Percentiles rank a stretch among this genome's conserved stretches.
Evolutionary conservation across 2,329 filamentous ascomycete species (phyloP).

Genomic region (Bipolaris zeicola): DNA sequence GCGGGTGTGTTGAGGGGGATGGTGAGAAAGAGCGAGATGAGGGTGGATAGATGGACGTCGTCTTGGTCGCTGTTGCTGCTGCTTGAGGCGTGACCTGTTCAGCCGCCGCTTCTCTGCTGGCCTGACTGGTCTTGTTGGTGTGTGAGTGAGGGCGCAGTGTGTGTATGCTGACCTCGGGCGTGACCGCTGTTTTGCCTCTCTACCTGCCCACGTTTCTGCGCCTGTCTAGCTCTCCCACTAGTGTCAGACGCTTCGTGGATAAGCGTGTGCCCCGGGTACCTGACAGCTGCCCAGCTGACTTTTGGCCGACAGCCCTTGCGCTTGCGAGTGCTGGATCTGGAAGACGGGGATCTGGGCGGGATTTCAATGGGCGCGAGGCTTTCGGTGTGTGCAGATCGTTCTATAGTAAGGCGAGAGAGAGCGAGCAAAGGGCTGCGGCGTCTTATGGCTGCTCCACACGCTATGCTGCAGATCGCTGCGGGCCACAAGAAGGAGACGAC

Average conservation of each 20-base stretch:
- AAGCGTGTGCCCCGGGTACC: constrained; percentile 19
- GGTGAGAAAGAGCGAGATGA: neutral
- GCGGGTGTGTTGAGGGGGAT: neutral
- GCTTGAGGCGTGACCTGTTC: constrained; percentile 19
- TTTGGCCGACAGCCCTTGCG: constrained; percentile 2
- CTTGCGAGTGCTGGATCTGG: neutral
- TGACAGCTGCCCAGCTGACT: constrained; percentile 17
- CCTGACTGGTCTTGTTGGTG: constrained; percentile 6
- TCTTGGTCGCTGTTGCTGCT: neutral
- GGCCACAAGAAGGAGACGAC: constrained; percentile 8
- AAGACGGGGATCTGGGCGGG: neutral
- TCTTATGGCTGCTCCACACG: constrained; percentile 1
- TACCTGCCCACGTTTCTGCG: constrained; percentile 21
- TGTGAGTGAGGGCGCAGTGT: constrained; percentile 1
- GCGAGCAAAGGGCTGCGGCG: neutral
- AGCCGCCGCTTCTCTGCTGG: constrained; percentile 16
- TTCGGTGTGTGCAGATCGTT: neutral
- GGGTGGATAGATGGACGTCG: too few relatives aligned
- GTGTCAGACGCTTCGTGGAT: constrained; percentile 22
- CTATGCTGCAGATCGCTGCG: constrained; percentile 21
- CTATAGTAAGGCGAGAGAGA: neutral
- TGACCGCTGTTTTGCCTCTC: constrained; percentile 27
- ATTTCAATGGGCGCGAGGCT: neutral
- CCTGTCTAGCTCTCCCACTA: constrained; percentile 17
- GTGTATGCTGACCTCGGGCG: constrained; percentile 26